phyloP scores from a whole-genome alignment of 345 rosid genomes.

The Salix suchowensis region DNA sequence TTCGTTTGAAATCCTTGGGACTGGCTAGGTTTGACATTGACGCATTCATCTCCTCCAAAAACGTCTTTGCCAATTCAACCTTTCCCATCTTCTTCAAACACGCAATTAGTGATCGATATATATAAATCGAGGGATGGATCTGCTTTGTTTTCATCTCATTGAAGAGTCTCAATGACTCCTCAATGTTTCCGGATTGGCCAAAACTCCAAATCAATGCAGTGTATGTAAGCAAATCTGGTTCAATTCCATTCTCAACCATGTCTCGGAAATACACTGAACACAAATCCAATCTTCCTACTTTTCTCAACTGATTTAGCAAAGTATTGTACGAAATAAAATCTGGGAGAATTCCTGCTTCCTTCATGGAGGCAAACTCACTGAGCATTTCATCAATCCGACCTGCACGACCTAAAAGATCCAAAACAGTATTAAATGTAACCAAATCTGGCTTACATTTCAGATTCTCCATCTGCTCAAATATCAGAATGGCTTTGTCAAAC shows the following conservation, averaged over 20 bases:
- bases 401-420: constrained; percentile 60
- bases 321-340: constrained; percentile 76
- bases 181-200: constrained; percentile 64
- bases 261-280: constrained; percentile 48
- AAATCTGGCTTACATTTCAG: constrained; percentile 55
- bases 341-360: constrained; percentile 48
- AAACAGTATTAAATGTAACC: constrained; percentile 62
- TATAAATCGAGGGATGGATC: constrained; percentile 61
- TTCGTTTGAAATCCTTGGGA: constrained; percentile 60
- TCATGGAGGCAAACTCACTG: constrained; percentile 46
- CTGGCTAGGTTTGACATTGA: constrained; percentile 46
- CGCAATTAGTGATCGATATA: constrained; percentile 50
- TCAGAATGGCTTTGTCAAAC: constrained; percentile 50
- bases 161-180: constrained; percentile 59
- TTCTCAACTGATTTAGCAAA: constrained; percentile 54
- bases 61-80: constrained; percentile 39
- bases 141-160: constrained; percentile 59
- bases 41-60: constrained; percentile 62
- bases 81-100: constrained; percentile 49
- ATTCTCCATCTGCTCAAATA: constrained; percentile 46
- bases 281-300: constrained; percentile 65
- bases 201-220: constrained; percentile 67
- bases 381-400: constrained; percentile 63
- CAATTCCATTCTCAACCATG: constrained; percentile 52
- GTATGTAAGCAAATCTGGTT: constrained; percentile 76